Base-by-base conservation (phyloP, 2,329 filamentous ascomycete genomes). In the Scedosporium aurantiacum region DNA sequence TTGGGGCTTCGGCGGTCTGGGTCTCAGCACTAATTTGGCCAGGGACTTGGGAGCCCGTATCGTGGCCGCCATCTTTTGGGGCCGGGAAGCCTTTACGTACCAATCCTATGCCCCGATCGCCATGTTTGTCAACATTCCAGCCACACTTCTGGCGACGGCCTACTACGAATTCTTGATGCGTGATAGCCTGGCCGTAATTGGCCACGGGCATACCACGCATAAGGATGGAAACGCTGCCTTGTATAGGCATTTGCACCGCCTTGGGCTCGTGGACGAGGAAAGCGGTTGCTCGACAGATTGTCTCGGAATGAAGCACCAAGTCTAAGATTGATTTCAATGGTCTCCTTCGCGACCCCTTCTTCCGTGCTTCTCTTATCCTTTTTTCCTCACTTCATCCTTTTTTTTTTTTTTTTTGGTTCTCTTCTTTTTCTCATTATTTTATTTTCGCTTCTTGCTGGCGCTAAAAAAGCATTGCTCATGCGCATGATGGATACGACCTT, bases 11-110 rank as follows among this genome's bases (percentile, higher is more conserved):
- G 82, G 79, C 8, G 73, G 74, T 62, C 74, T 81, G 56, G 81
- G 79, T 12, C 79, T 84, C 65, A 76, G 73, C 45, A 83, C 81
- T 14, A 86, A 86, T 69, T 67, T 82, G 37, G 82, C 82, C 10
- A 73, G 82, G 66, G 82, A 85, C 67, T 71, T 85, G 14, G 82
- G 82, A n/a, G 79, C 80, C 1, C 77, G 82, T 18, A 78, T 84
- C 27, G 82, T 84, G 1, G 81, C 79, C 5, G 79, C 80, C 16
- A 83, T 84, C 63, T 83, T 84, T 62, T 69, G 64, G n/a, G 68
- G 68, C 27, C 61, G 47, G 27, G 66, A 66, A 40, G 68, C 67
- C 1, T 69, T 68, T 28, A 68, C 66, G 0, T 66, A 69, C 61
- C 66, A 63, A 63, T 62, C 64, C 27, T 83, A 83, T 66, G 70